Percentiles rank a stretch among this genome's conserved stretches.
phyloP scores from a whole-genome alignment of 2,329 filamentous ascomycete genomes.

The Aureobasidium zeae region DNA sequence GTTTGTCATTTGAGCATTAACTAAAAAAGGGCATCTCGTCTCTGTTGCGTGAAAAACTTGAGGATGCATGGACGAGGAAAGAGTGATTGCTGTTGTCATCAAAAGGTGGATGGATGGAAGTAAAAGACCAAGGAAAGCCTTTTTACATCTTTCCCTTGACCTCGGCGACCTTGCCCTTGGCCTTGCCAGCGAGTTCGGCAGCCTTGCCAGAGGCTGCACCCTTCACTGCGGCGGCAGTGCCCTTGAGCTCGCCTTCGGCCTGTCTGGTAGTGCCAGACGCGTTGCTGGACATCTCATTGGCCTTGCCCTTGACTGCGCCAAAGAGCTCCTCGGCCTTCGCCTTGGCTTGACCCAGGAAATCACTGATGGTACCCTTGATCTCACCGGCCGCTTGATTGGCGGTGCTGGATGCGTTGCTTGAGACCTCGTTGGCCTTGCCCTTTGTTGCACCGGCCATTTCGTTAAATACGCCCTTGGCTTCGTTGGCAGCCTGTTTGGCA shows the following conservation, averaged over 20 bases:
- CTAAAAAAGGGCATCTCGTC: background rate
- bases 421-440: slow-evolving; percentile 32
- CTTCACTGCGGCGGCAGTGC: slow-evolving; percentile 25
- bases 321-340: slow-evolving; percentile 33
- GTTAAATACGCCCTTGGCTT: slow-evolving; percentile 35
- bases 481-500: slow-evolving; percentile 33
- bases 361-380: slow-evolving; percentile 32
- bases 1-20: no score
- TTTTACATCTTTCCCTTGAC: slow-evolving; percentile 21
- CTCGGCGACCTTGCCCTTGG: slow-evolving; percentile 32
- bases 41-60: background rate
- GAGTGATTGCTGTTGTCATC: background rate
- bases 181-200: slow-evolving; percentile 29
- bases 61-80: no score
- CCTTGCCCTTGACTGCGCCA: slow-evolving; percentile 35
- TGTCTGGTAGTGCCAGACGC: slow-evolving; percentile 26
- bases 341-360: slow-evolving; percentile 36
- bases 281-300: slow-evolving; percentile 32
- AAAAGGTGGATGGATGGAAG: background rate
- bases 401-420: slow-evolving; percentile 34
- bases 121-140: no score
- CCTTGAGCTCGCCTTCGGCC: slow-evolving; percentile 35
- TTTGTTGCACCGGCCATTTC: slow-evolving; percentile 35
- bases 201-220: slow-evolving; percentile 34
- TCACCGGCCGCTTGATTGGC: slow-evolving; percentile 26